Evolutionary conservation across 805 yeast genomes (phyloP).

Genomic region (Diddensiella caesifluorescens): DNA sequence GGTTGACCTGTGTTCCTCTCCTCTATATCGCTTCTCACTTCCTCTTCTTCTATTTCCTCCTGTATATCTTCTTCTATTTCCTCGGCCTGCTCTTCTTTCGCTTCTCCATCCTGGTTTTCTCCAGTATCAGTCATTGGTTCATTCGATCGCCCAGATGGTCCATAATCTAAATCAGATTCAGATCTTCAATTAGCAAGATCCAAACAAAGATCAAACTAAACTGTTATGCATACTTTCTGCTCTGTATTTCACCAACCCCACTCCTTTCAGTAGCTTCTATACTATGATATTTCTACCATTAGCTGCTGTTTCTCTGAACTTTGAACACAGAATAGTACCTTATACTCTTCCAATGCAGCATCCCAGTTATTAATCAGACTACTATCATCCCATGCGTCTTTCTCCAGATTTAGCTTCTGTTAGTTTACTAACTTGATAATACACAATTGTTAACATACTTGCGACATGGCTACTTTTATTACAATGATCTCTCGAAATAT

Average conservation of each 20-base stretch:
- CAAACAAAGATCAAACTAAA: neutral
- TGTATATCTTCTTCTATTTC: slow-evolving; percentile 7
- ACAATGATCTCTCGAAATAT: too few species aligned
- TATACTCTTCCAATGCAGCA: slow-evolving; percentile 20
- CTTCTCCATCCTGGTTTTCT: neutral
- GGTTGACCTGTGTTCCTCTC: neutral
- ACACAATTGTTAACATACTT: too few species aligned
- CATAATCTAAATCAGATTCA: neutral
- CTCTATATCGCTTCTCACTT: neutral
- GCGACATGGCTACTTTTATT: too few species aligned
- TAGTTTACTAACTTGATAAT: too few species aligned
- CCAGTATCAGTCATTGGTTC: neutral
- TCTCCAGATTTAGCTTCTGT: too few species aligned
- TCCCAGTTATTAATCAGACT: slow-evolving; percentile 23
- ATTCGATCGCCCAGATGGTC: neutral
- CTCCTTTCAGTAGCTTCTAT: slow-evolving; percentile 1
- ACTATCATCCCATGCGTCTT: slow-evolving; percentile 27
- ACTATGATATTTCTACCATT: slow-evolving; percentile 20
- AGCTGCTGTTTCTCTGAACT: neutral
- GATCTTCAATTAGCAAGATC: neutral
- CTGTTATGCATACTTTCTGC: neutral
- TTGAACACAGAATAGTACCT: slow-evolving; percentile 7
- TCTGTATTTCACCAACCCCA: slow-evolving; percentile 4
- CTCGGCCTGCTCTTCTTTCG: neutral
- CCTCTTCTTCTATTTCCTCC: neutral